phyloP scores from a whole-genome alignment of 768 basidiomycete genomes.

The Suillus lakei region DNA sequence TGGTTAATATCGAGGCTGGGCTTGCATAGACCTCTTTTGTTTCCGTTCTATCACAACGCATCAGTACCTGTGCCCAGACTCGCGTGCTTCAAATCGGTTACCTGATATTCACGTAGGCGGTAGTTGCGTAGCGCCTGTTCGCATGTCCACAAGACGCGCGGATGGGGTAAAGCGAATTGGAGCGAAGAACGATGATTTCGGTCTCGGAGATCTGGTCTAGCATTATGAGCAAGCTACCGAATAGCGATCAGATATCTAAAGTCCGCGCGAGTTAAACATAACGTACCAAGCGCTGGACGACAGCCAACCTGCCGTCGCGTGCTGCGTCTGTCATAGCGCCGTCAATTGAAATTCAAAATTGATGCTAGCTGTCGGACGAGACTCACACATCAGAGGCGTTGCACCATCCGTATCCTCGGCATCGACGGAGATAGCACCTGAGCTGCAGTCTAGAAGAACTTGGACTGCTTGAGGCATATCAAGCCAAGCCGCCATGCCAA shows the following conservation, averaged over 20 bases:
- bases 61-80: slow-evolving; percentile 8
- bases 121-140: slow-evolving; percentile 66
- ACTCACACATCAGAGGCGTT: slow-evolving; percentile 85
- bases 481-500: slow-evolving; percentile 82
- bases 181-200: slow-evolving; percentile 72
- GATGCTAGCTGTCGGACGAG: background rate
- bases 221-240: slow-evolving; percentile 61
- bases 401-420: slow-evolving; percentile 77
- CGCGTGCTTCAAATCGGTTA: slow-evolving; percentile 31
- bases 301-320: slow-evolving; percentile 70
- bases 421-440: slow-evolving; percentile 69
- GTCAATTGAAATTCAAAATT: slow-evolving; percentile 9
- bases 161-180: slow-evolving; percentile 68
- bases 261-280: slow-evolving; percentile 6
- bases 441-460: slow-evolving; percentile 65
- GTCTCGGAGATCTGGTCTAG: slow-evolving; percentile 75
- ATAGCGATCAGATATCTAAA: slow-evolving; percentile 13
- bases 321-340: slow-evolving; percentile 63
- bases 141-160: slow-evolving; percentile 69
- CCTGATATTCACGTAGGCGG: slow-evolving; percentile 64
- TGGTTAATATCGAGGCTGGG: slow-evolving; percentile 27
- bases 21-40: slow-evolving; percentile 31
- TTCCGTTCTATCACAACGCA: slow-evolving; percentile 30
- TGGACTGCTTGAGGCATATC: slow-evolving; percentile 65
- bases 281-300: slow-evolving; percentile 70